phyloP scores from a whole-genome alignment of 495 filamentous ascomycete species.

The Talaromyces borbonicus region DNA sequence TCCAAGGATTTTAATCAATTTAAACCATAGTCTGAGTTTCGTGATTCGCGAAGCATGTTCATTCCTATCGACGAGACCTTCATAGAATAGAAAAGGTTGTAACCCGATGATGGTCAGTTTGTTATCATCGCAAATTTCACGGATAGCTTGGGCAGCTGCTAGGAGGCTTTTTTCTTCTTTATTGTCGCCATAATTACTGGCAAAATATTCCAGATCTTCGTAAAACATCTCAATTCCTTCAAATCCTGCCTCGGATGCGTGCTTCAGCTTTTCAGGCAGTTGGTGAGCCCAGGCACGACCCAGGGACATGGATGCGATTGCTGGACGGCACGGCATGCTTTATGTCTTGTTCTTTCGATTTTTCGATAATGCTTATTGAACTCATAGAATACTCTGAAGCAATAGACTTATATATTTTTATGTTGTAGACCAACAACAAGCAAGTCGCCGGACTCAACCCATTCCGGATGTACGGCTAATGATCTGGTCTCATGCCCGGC shows the following conservation, averaged over 20 bases:
- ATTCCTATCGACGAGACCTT: conserved; percentile 57
- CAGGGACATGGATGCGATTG: conserved; percentile 55
- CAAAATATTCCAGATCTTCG: conserved; percentile 59
- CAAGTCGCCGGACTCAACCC: background rate
- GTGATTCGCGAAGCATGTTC: conserved; percentile 45
- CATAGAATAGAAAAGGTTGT: conserved; percentile 74
- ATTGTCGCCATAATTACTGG: background rate
- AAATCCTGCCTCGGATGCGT: conserved; percentile 57
- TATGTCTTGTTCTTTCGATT: background rate
- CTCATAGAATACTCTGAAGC: background rate
- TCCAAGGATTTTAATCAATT: conserved; percentile 48
- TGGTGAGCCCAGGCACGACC: conserved; percentile 52
- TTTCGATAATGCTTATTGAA: background rate
- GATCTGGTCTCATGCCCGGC: background rate
- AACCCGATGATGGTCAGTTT: conserved; percentile 57
- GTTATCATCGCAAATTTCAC: conserved; percentile 45
- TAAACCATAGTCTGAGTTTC: conserved; percentile 61
- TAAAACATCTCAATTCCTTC: conserved; percentile 70
- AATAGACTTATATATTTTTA: background rate
- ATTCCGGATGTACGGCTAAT: background rate
- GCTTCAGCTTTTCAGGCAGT: conserved; percentile 54
- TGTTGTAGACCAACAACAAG: background rate
- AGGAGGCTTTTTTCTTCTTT: conserved; percentile 21
- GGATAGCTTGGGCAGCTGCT: conserved; percentile 48
- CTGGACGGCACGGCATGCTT: conserved; percentile 11